Conservation (phyloP, 257 asterid genomes). For the Solanum chiquidenum region DNA sequence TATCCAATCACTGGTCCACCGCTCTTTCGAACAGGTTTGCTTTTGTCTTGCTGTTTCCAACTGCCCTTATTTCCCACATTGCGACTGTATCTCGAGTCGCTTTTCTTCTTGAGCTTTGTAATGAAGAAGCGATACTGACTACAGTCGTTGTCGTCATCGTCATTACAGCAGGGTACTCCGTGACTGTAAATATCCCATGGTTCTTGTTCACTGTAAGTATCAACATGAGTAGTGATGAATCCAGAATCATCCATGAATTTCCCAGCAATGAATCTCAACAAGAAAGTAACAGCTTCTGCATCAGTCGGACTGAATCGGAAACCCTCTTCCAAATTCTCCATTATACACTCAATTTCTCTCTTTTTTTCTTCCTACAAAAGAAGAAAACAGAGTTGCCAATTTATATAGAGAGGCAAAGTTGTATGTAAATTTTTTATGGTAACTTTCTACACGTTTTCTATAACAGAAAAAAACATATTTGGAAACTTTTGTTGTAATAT, state of each 20-base stretch:
- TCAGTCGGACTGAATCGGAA: neutral
- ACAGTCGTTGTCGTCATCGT: too few relatives aligned
- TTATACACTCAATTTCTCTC: neutral
- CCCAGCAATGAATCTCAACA: neutral
- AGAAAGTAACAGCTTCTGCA: neutral
- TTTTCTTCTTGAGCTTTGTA: neutral
- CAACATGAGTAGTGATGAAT: neutral
- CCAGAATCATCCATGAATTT: neutral
- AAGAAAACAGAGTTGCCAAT: neutral
- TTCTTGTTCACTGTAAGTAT: neutral
- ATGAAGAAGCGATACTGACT: neutral
- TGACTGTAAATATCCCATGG: neutral
- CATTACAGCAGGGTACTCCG: neutral
- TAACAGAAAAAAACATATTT: too few relatives aligned
- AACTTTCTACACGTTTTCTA: too few relatives aligned
- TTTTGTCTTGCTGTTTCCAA: neutral
- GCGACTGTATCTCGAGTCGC: neutral
- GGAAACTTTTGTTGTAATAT: too few relatives aligned
- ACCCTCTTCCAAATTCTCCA: neutral
- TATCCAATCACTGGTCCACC: neutral
- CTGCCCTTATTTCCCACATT: neutral
- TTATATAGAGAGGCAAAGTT: neutral
- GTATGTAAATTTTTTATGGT: neutral
- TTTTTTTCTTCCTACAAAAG: neutral
- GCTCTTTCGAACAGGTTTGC: neutral